These are phyloP conservation scores for Blastobotrys apis DNA, from an alignment of 1,139 yeast genomes.

Conservation along the genomic window DNA sequence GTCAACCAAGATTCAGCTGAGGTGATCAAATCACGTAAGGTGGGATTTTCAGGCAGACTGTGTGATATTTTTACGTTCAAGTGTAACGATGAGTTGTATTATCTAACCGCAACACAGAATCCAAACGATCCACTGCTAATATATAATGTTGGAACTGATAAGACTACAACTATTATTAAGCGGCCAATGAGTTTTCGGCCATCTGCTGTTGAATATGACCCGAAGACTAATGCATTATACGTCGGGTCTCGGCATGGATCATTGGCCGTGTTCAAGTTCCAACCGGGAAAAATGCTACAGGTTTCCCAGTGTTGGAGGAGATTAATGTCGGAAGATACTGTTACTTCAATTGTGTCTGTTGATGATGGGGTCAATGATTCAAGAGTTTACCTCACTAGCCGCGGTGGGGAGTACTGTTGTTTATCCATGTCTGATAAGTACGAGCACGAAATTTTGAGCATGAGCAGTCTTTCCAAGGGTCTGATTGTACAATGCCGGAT, in stretches of 20 bases:
- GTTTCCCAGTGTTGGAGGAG: conserved; percentile 44
- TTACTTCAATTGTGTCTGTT: conserved; percentile 54
- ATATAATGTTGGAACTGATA: conserved; percentile 35
- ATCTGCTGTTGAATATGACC: conserved; percentile 50
- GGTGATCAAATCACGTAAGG: conserved; percentile 20
- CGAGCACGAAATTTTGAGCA: conserved; percentile 42
- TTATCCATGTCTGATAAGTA: conserved; percentile 15
- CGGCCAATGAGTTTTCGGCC: conserved; percentile 48
- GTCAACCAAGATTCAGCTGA: conserved; percentile 24
- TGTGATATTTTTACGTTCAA: conserved; percentile 47
- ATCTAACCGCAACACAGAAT: conserved; percentile 64
- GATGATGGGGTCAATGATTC: not conserved
- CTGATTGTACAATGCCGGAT: conserved; percentile 67
- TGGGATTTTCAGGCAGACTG: conserved; percentile 41
- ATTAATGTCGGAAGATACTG: conserved; percentile 67
- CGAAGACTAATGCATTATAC: conserved; percentile 42
- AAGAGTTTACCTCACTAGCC: conserved; percentile 25
- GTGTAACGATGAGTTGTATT: conserved; percentile 31
- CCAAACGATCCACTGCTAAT: conserved; percentile 55
- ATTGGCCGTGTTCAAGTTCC: conserved; percentile 51
- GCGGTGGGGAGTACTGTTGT: conserved; percentile 29
- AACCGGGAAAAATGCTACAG: conserved; percentile 23
- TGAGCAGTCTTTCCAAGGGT: conserved; percentile 68
- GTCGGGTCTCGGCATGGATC: conserved; percentile 74
- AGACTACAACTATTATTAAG: conserved; percentile 17